Percentiles rank a stretch among this genome's conserved stretches.
Evolutionary conservation across 345 rosid genomes (phyloP).

Genomic region (Schrenkiella parvula): DNA sequence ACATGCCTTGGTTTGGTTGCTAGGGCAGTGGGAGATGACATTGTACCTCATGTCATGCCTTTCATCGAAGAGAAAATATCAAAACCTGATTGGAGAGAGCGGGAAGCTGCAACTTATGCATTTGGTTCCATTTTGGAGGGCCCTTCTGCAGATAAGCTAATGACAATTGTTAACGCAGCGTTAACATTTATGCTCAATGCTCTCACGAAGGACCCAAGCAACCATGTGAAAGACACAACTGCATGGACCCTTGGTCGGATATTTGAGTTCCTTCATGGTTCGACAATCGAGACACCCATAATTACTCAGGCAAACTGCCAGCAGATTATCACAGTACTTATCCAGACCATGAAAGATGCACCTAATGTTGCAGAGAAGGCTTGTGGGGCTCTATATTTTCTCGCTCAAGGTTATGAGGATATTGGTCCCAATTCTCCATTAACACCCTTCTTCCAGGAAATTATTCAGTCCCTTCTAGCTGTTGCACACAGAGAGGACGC

Average conservation of each 20-base stretch:
- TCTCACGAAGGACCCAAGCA: constrained; percentile 36
- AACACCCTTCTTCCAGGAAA: constrained; percentile 71
- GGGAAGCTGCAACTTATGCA: constrained; percentile 66
- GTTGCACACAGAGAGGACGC: constrained; percentile 76
- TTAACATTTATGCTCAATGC: constrained; percentile 61
- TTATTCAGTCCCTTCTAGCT: constrained; percentile 63
- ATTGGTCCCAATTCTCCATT: constrained; percentile 48
- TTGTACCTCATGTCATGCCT: constrained; percentile 64
- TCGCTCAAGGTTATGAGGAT: constrained; percentile 72
- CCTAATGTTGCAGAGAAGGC: constrained; percentile 76
- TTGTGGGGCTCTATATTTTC: constrained; percentile 68
- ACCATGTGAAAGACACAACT: constrained; percentile 42
- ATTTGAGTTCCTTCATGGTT: constrained; percentile 74
- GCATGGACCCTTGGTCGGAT: constrained; percentile 72
- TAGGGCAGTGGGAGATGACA: constrained; percentile 60
- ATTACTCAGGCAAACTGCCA: constrained; percentile 70
- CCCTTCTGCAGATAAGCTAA: constrained; percentile 53
- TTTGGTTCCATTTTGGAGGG: constrained; percentile 71
- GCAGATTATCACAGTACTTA: constrained; percentile 65
- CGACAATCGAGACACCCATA: constrained; percentile 54
- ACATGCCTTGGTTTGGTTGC: constrained; percentile 70
- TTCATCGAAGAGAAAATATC: constrained; percentile 63
- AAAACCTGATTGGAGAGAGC: constrained; percentile 65
- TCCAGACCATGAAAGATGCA: constrained; percentile 69
- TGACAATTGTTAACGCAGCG: constrained; percentile 50